These are phyloP conservation scores for Vinca minor DNA, from an alignment of 257 asterid species.

Conservation along the genomic window DNA sequence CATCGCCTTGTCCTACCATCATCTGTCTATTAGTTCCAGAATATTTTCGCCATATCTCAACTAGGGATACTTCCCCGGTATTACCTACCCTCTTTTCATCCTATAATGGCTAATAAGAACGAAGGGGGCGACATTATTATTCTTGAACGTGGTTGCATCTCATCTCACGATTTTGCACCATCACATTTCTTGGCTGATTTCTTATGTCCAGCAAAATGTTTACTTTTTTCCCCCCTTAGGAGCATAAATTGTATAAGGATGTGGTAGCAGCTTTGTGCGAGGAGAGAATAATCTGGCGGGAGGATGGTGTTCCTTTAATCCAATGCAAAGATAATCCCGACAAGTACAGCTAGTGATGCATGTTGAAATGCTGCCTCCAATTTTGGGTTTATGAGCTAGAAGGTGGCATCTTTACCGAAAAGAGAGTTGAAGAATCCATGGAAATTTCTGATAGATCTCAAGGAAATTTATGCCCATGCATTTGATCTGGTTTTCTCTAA, in stretches of 20 bases:
- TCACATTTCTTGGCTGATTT: neutral
- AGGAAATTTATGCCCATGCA: neutral
- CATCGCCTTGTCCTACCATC: no score
- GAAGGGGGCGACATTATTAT: neutral
- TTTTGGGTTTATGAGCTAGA: neutral
- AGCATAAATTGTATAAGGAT: conserved; percentile 57
- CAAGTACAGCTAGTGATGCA: conserved; percentile 20
- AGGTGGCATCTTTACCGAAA: neutral
- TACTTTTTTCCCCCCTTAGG: conserved; percentile 26
- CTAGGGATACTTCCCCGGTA: neutral
- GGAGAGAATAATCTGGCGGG: conserved; percentile 59
- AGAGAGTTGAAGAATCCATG: neutral
- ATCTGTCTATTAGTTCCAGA: neutral
- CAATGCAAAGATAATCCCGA: conserved; percentile 46
- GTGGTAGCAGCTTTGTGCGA: conserved; percentile 63
- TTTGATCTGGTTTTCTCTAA: neutral
- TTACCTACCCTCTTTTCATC: neutral
- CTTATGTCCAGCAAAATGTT: neutral
- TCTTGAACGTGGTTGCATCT: neutral
- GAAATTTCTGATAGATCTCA: neutral
- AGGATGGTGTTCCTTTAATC: conserved; percentile 76
- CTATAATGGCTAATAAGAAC: neutral
- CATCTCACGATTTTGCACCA: neutral
- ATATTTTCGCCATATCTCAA: neutral
- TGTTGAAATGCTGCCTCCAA: neutral